Conservation (phyloP, 768 basidiomycete genomes). For the Tricholoma hemisulphureum region DNA sequence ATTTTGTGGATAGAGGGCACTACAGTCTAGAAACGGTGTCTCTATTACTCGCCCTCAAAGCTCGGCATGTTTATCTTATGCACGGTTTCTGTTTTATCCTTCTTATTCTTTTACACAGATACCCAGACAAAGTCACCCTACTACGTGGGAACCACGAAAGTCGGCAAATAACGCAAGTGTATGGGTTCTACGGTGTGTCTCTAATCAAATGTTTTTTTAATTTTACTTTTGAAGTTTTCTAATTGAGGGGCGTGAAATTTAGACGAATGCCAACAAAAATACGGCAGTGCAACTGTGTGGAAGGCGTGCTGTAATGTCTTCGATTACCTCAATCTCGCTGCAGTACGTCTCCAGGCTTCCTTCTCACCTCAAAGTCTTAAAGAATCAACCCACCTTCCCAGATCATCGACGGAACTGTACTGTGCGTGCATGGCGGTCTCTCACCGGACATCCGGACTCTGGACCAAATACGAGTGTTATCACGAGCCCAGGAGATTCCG, state of each 20-base stretch:
- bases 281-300: conserved; percentile 94
- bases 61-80: conserved; percentile 49
- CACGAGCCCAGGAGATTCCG: conserved; percentile 95
- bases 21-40: conserved; percentile 96
- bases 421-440: conserved; percentile 95
- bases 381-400: conserved; percentile 28
- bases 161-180: conserved; percentile 96
- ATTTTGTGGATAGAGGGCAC: conserved; percentile 96
- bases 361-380: background rate
- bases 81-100: no score
- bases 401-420: conserved; percentile 91
- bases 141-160: conserved; percentile 96
- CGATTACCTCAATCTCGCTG: conserved; percentile 92
- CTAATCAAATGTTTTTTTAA: no score
- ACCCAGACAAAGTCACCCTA: conserved; percentile 89
- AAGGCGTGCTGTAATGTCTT: conserved; percentile 97
- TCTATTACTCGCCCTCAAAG: conserved; percentile 84
- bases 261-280: conserved; percentile 99
- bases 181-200: conserved; percentile 90
- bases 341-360: conserved; percentile 49
- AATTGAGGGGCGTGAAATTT: background rate
- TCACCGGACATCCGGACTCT: conserved; percentile 94
- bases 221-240: background rate
- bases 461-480: conserved; percentile 90
- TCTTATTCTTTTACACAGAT: conserved; percentile 44